Conservation (phyloP, 2,329 filamentous ascomycete genomes). For the Periconia digitata region DNA sequence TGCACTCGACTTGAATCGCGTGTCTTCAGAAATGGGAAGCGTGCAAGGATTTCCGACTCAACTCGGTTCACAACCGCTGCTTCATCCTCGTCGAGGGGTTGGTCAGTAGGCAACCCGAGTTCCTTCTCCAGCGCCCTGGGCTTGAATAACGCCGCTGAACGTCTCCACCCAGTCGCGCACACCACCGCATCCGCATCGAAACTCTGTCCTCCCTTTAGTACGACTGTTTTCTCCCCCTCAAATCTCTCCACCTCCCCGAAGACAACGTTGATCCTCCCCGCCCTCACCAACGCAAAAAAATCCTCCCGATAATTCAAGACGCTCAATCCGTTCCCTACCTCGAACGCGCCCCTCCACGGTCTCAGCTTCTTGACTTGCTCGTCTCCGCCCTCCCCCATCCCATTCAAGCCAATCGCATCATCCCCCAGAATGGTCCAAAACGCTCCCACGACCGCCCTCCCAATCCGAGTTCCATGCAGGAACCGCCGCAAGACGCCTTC, state of each 20-base stretch:
- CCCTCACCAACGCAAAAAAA: conserved; percentile 59
- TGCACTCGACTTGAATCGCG: conserved; percentile 18
- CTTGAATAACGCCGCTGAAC: conserved; percentile 53
- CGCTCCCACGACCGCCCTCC: conserved; percentile 56
- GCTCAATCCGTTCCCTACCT: conserved; percentile 58
- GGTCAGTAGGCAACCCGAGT: conserved; percentile 50
- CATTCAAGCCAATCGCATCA: conserved; percentile 54
- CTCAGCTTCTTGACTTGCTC: conserved; percentile 45
- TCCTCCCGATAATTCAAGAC: conserved; percentile 63
- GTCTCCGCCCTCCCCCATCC: conserved; percentile 47
- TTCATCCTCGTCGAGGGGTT: conserved; percentile 34
- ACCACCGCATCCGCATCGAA: conserved; percentile 56
- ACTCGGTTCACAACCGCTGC: conserved; percentile 35
- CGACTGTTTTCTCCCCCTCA: conserved; percentile 44
- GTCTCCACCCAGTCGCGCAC: conserved; percentile 60
- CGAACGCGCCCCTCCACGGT: conserved; percentile 49
- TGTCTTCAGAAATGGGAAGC: conserved; percentile 19
- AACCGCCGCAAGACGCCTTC: conserved; percentile 54
- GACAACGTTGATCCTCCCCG: conserved; percentile 58
- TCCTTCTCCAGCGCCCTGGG: conserved; percentile 46
- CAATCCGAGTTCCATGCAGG: conserved; percentile 60
- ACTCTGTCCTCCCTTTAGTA: conserved; percentile 50
- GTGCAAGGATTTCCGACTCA: conserved; percentile 13
- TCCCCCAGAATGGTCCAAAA: conserved; percentile 61
- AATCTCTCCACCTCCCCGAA: conserved; percentile 57